Evolutionary conservation across 2,329 filamentous ascomycete genomes (phyloP).

Genomic region (Diaporthe amygdali): DNA sequence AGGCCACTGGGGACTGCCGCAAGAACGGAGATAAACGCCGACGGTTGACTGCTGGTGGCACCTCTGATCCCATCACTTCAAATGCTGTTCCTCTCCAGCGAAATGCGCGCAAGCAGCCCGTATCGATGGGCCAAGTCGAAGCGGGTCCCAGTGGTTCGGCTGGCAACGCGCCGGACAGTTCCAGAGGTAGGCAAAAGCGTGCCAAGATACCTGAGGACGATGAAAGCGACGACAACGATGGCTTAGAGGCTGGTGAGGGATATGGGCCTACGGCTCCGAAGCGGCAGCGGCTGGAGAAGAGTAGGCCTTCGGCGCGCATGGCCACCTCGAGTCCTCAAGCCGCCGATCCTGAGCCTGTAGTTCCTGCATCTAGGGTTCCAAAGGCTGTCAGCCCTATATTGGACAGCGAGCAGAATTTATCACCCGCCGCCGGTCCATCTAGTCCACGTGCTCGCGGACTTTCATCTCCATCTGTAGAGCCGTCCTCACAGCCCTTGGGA

Average conservation of each 20-base stretch:
- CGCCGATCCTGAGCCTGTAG: no score
- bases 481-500: background rate
- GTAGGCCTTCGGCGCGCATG: no score
- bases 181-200: no score
- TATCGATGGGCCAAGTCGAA: no score
- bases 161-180: no score
- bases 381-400: no score
- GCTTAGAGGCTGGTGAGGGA: background rate
- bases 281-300: background rate
- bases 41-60: rapidly evolving
- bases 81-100: background rate
- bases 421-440: background rate
- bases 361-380: no score
- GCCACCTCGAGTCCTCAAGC: background rate
- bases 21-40: background rate
- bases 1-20: background rate
- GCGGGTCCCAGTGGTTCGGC: no score
- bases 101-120: background rate
- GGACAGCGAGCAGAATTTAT: background rate
- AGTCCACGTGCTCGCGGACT: background rate
- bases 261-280: background rate
- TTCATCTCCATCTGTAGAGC: background rate
- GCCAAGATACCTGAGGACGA: no score
- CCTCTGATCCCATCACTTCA: background rate
- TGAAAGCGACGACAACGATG: background rate